Evolutionary conservation across 2,329 filamentous ascomycete genomes (phyloP).

Genomic region (Diaporthe capsici): DNA sequence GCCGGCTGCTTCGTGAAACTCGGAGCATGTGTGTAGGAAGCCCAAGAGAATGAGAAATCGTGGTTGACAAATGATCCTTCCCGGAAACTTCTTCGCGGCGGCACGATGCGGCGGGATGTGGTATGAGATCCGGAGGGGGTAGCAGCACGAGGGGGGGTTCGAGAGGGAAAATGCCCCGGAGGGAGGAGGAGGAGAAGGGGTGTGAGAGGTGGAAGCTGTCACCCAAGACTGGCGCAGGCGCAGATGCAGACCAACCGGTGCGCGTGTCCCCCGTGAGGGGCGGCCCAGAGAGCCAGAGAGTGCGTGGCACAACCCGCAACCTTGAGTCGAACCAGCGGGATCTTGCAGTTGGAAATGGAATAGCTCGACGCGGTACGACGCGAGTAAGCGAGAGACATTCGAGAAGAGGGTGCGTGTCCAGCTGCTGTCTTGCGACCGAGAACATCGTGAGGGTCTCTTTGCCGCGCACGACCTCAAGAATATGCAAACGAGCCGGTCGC

Average conservation of each 20-base stretch:
- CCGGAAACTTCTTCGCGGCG: constrained; percentile 20
- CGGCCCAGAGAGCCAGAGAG: not conserved
- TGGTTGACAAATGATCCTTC: constrained; percentile 16
- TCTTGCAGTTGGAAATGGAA: constrained; percentile 22
- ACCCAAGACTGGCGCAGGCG: not conserved
- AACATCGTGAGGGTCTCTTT: constrained; percentile 26
- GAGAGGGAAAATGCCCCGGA: not conserved
- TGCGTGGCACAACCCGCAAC: constrained; percentile 36
- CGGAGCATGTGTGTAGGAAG: not conserved
- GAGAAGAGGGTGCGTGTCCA: constrained; percentile 12
- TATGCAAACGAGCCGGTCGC: not conserved
- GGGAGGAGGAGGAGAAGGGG: not conserved
- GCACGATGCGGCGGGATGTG: constrained; percentile 25
- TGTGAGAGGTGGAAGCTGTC: not conserved
- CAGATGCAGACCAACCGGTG: not conserved
- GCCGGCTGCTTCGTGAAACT: constrained; percentile 10
- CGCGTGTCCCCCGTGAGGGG: constrained; percentile 18
- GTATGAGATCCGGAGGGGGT: constrained; percentile 20
- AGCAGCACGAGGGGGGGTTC: constrained; percentile 1
- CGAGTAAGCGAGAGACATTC: constrained; percentile 39
- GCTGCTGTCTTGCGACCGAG: constrained; percentile 6
- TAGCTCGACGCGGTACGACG: constrained; percentile 35
- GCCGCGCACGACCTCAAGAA: constrained; percentile 25
- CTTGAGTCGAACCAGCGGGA: constrained; percentile 32
- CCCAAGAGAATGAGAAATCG: not conserved